Evolutionary conservation across 371 early-diverging fungal genomes (phyloP), one percentile per base, ranked within the genome.

Genomic region (Nematocida displodere): DNA sequence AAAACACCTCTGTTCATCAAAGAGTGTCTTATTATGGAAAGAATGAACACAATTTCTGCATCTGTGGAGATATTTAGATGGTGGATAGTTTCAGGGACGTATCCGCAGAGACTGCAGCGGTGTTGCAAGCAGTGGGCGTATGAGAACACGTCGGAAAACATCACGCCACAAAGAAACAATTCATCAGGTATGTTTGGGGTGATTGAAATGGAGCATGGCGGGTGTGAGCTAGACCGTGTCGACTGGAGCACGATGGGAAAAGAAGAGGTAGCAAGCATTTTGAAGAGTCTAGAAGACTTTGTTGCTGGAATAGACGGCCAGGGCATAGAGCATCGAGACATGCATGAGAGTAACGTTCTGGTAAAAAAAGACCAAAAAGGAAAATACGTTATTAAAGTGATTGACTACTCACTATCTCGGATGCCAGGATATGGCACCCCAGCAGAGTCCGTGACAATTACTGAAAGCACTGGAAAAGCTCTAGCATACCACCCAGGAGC

Each of bases 181-280:
- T 71, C 75, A 26, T 71, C 75, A 4, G 75, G 75, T 11, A 22
- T 71, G 11, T 71, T 71, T 71, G 75, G 75, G 3, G 63, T 71
- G 17, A 71, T 71, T 44, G 62, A 61, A 33, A 71, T 71, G 75
- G 75, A 71, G 75, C 52, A 71, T 31, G 48, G 75, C 4, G 75
- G 75, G 20, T 1, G 34, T 8, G 75, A 71, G 49, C 54, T 71
- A 4, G 26, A 26, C 13, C 58, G 61, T 33, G 20, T 71, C 17
- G 62, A 71, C 20, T 71, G 44, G 44, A 1, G 36, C 4, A 7
- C 15, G 5, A n/a, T 71, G 8, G 33, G 52, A 8, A 0, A n/a
- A 2, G 36, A 50, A 22, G 39, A 61, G 13, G 22, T 61, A 3
- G 11, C 5, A 15, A 2, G n/a, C 4, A 71, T 71, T 29, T 15